Evolutionary conservation across 495 filamentous ascomycete species (phyloP), one percentile per base, ranked within the genome.

Genomic region (Aspergillus taichungensis): DNA sequence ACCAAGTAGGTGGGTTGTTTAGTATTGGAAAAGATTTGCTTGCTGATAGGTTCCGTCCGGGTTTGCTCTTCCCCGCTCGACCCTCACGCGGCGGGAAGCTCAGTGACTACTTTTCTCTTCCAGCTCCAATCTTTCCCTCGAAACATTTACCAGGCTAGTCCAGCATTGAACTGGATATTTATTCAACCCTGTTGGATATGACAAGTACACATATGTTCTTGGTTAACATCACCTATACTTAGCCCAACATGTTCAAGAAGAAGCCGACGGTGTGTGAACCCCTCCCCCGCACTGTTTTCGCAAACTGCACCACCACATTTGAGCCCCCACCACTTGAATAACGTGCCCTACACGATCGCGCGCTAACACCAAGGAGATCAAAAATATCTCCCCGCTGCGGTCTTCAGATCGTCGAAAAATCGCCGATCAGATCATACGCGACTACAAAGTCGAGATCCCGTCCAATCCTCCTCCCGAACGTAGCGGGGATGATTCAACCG

Each of bases 321-420:
- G 10, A 18, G 36, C 18, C 18, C 18, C 18, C 18, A 24, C 18
- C 18, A 24, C 18, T 2, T 24, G 27, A 32, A 6, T 8, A 18
- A 32, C 7, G 13, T 12, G 5, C 6, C n/a, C 12, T 24, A 12
- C 12, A 44, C 31, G 13, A 27, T 4, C 2, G 4, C 18, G 11
- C 6, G 2, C 18, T 37, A 40, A 43, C 40, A 47, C 28, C 54
- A 12, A 18, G 11, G 12, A 85, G 79, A 79, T 87, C 66, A 87
- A 87, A 62, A 77, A 84, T 11, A 63, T 84, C 0, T 69, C 83
- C 0, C 81, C 83, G 9, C 54, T 87, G 24, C 77, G 84, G 35
- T 85, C 83, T 32, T 86, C 84, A 2, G 83, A 87, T 46, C 76
- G 83, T 36, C 71, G 83, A 30, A 82, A 79, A 47, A 76, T 82